phyloP scores from a whole-genome alignment of 2,329 filamentous ascomycete genomes.

The Neopestalotiopsis sp. region DNA sequence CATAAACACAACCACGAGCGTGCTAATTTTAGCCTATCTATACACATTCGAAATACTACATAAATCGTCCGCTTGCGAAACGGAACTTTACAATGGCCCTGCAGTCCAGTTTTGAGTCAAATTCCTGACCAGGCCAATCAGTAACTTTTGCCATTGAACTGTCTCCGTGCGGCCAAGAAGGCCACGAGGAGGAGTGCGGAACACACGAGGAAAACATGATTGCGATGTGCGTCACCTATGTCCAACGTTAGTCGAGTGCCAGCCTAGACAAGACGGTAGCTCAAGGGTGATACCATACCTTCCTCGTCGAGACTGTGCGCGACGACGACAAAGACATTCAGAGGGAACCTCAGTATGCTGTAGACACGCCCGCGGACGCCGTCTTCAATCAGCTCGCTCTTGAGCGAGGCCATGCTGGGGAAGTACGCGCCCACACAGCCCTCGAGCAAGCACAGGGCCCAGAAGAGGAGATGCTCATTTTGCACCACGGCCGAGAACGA shows the following conservation, averaged over 20 bases:
- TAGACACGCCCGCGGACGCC: conserved; percentile 58
- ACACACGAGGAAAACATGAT: conserved; percentile 20
- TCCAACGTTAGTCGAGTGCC: neutral
- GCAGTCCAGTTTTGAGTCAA: neutral
- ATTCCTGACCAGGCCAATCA: neutral
- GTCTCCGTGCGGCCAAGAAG: conserved; percentile 15
- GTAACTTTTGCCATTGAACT: conserved; percentile 5
- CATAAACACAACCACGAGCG: neutral
- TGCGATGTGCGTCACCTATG: conserved; percentile 19
- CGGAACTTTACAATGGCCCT: neutral
- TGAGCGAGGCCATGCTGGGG: conserved; percentile 56
- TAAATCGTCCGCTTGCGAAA: neutral
- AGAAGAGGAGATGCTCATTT: conserved; percentile 48
- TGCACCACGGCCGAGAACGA: conserved; percentile 43
- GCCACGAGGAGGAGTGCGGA: conserved; percentile 18
- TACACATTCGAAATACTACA: neutral
- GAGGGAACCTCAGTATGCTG: conserved; percentile 59
- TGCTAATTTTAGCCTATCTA: neutral
- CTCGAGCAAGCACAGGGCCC: conserved; percentile 59
- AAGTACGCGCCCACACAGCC: conserved; percentile 60
- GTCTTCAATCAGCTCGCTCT: conserved; percentile 53
- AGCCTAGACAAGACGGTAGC: neutral
- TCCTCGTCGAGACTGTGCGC: conserved; percentile 50
- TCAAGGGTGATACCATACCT: conserved; percentile 31
- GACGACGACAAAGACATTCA: conserved; percentile 46